Base-by-base conservation (phyloP, 768 basidiomycete genomes). In the Lactarius psammicola region DNA sequence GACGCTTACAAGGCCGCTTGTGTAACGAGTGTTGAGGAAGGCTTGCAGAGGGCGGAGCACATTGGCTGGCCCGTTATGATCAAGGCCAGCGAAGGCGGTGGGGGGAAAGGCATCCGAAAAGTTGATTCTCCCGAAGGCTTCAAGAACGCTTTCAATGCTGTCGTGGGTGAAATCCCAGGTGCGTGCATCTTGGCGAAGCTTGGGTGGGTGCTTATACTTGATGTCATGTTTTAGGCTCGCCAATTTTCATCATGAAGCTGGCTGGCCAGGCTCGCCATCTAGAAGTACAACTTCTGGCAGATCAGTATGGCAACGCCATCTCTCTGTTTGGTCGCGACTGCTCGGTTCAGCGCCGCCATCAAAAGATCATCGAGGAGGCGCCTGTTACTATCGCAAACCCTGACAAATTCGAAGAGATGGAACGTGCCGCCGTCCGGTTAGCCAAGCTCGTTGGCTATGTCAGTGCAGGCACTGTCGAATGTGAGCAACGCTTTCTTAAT, bases 181-280 rank as follows among this genome's bases (percentile, higher is more conserved):
- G 72, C 58, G 80, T 74, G 28, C 57, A 62, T 51, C 20, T 31
- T 62, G 28, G 61, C 36, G 42, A 18, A 6, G 28, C 59, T 56
- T 53, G 72, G 51, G 70, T 63, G 18, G 61, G 38, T 62, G 23
- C 18, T n/a, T 3, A 18, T 26, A 49, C 42, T 61, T 60, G 68
- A 56, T 68, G 64, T 40, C 68, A 65, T 44, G 18, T 59, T 42
- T 20, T 69, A 87, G 97, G 97, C 51, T 98, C 97, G 0, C 97
- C 97, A 59, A 95, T 99, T 71, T 99, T 99, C 79, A 92, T 99
- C 80, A 99, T 99, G 97, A 98, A 98, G 81, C 89, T 99, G 64
- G 97, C 97, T 40, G 95, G 96, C 13, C 90, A 94, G 71, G 97
- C 97, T 54, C 91, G 97, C 69, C 97, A 99, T 78, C 80, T 99